These are phyloP conservation scores for Annulohypoxylon stygium DNA, from an alignment of 495 filamentous ascomycete genomes.

Conservation along the genomic window DNA sequence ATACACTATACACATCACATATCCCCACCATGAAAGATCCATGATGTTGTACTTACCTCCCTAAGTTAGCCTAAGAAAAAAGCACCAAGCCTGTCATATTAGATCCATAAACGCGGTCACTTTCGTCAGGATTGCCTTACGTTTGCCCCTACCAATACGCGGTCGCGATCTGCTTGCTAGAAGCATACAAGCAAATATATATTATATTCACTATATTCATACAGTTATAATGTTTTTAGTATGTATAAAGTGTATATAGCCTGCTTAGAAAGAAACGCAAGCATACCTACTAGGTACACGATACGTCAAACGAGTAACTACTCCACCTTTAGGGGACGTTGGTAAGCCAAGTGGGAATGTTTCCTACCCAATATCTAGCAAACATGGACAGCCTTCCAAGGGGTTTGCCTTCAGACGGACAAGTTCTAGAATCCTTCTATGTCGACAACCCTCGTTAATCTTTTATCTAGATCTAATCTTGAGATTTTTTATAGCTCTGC, in stretches of 20 bases:
- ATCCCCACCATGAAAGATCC: background rate
- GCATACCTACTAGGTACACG: background rate
- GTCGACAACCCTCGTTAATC: constrained; percentile 33
- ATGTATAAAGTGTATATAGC: background rate
- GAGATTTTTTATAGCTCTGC: constrained; percentile 24
- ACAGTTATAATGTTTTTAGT: background rate
- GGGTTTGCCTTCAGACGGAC: background rate
- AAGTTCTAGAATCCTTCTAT: constrained; percentile 32
- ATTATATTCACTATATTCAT: background rate
- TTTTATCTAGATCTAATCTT: constrained; percentile 32
- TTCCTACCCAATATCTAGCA: background rate
- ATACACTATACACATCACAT: background rate
- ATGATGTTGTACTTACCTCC: background rate
- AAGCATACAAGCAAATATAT: background rate
- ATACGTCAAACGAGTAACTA: background rate
- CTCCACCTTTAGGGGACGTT: background rate
- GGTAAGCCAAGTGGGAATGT: constrained; percentile 6
- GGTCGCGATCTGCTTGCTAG: constrained; percentile 23
- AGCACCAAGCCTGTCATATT: background rate
- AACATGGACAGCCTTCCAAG: constrained; percentile 4
- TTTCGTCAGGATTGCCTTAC: constrained; percentile 11
- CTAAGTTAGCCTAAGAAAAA: background rate
- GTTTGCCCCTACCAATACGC: background rate
- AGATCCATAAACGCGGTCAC: too few relatives aligned
- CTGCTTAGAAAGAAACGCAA: background rate